Conservation (phyloP, 371 early-diverging fungal species). For the Mortierella sp. region DNA sequence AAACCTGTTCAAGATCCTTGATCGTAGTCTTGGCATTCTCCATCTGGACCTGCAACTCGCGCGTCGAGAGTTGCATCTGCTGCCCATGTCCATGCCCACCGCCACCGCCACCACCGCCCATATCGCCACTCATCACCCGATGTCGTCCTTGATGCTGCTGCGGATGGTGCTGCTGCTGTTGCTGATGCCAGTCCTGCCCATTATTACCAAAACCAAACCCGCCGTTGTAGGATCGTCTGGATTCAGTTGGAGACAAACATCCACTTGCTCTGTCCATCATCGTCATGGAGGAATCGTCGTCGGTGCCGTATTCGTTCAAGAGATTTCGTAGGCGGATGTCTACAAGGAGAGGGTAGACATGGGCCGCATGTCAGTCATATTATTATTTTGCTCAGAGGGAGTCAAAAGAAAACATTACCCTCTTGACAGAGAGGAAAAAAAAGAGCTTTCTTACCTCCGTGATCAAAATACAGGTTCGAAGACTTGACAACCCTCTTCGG, state of each 20-base stretch:
- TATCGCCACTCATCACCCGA: constrained; percentile 45
- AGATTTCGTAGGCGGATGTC: constrained; percentile 33
- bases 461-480: constrained; percentile 48
- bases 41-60: constrained; percentile 50
- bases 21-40: constrained; percentile 58
- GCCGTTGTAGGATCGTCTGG: neutral
- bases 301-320: constrained; percentile 33
- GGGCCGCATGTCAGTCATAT: neutral
- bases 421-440: neutral
- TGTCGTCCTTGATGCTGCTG: constrained; percentile 8
- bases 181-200: constrained; percentile 2
- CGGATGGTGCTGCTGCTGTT: constrained; percentile 14
- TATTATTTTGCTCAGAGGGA: neutral
- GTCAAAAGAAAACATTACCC: neutral
- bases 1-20: constrained; percentile 53
- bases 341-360: neutral
- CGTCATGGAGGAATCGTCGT: constrained; percentile 17
- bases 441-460: constrained; percentile 39
- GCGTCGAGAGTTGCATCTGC: constrained; percentile 34
- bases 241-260: constrained; percentile 2
- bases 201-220: neutral
- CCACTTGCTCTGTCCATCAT: constrained; percentile 10
- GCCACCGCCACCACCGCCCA: constrained; percentile 4
- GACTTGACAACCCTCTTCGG: constrained; percentile 52
- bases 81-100: too few relatives aligned